A percentile compares a stretch with the other conserved stretches of the same genome.
phyloP scores from a whole-genome alignment of 257 asterid species.

The Solanum peruvianum region DNA sequence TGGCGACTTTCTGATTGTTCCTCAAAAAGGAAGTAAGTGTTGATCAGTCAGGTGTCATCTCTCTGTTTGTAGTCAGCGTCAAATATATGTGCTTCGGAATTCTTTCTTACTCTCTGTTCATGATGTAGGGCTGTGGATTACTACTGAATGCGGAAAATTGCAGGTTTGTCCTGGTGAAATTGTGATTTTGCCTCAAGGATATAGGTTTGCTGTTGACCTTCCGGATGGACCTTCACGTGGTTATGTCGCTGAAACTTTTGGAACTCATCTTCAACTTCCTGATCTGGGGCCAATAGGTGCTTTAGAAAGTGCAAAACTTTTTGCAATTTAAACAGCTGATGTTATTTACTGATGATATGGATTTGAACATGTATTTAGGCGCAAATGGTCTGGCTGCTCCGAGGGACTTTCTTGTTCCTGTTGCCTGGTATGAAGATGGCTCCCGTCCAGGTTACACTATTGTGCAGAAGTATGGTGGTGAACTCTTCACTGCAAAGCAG shows the following conservation, averaged over 20 bases:
- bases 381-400: constrained; percentile 97
- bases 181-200: constrained; percentile 81
- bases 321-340: not conserved
- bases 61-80: not conserved
- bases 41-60: not conserved
- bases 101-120: not conserved
- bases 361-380: constrained; percentile 31
- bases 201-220: constrained; percentile 67
- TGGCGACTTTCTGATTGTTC: constrained; percentile 93
- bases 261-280: constrained; percentile 95
- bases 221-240: constrained; percentile 95
- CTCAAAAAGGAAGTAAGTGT: constrained; percentile 89
- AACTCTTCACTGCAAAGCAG: constrained; percentile 89
- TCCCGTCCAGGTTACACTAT: constrained; percentile 66
- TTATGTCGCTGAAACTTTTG: constrained; percentile 84
- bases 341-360: not conserved
- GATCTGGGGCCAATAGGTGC: constrained; percentile 97
- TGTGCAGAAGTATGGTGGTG: constrained; percentile 94
- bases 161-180: constrained; percentile 79
- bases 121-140: constrained; percentile 69
- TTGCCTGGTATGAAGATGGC: constrained; percentile 67
- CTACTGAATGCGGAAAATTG: constrained; percentile 85
- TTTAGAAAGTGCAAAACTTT: not conserved
- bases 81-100: not conserved
- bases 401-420: constrained; percentile 83